Conservation (phyloP, 495 filamentous ascomycete species). For the Aspergillus nanangensis region DNA sequence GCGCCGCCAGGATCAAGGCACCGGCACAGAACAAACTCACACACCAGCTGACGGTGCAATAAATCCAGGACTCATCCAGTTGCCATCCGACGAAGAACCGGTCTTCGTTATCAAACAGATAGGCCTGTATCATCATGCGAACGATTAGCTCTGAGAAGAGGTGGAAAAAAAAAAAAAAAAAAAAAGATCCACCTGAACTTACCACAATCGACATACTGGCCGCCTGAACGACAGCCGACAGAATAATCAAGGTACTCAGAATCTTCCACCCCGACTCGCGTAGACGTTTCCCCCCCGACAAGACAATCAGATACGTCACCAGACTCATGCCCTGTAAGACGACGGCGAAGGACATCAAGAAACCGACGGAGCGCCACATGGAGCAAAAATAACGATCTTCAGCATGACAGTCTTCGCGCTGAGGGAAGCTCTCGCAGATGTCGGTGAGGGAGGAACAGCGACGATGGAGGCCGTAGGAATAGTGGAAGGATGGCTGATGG, state of each 20-base stretch:
- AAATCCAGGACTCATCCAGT: conserved; percentile 70
- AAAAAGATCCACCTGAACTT: too few relatives aligned
- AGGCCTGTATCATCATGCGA: conserved; percentile 48
- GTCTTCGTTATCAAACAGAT: conserved; percentile 79
- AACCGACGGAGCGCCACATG: conserved; percentile 85
- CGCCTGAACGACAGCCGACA: conserved; percentile 60
- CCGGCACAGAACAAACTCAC: conserved; percentile 57
- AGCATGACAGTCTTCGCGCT: conserved; percentile 62
- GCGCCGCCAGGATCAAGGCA: conserved; percentile 58
- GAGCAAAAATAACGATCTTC: conserved; percentile 76
- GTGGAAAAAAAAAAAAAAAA: conserved; percentile 5
- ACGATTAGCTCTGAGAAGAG: background rate
- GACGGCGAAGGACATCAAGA: conserved; percentile 77
- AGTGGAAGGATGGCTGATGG: conserved; percentile 34
- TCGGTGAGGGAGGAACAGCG: conserved; percentile 67
- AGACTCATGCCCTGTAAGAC: conserved; percentile 71
- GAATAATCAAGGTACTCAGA: conserved; percentile 55
- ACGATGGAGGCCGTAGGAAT: conserved; percentile 75
- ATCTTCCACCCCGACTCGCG: conserved; percentile 76
- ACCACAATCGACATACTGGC: conserved; percentile 76
- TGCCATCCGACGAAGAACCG: conserved; percentile 84
- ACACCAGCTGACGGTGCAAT: conserved; percentile 71
- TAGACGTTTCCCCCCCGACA: conserved; percentile 71
- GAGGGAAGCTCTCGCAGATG: conserved; percentile 55
- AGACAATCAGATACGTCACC: conserved; percentile 67